phyloP scores from a whole-genome alignment of 83 land plant genomes.

The Thuja plicata region DNA sequence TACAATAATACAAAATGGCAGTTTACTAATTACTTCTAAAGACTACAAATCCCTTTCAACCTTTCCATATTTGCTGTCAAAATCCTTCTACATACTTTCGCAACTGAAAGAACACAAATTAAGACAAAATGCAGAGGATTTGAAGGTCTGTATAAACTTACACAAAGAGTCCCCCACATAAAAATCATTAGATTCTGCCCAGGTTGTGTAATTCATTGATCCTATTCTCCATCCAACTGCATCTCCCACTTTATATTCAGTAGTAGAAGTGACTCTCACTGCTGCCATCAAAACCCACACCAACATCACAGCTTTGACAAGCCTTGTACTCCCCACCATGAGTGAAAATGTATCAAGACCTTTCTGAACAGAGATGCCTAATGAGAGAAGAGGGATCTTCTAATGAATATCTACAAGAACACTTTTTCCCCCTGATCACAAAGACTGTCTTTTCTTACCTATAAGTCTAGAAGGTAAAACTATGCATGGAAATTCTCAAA shows the following conservation, averaged over 20 bases:
- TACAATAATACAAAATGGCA: background rate
- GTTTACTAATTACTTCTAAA: background rate
- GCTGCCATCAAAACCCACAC: background rate
- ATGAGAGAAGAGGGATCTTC: background rate
- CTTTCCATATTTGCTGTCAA: background rate
- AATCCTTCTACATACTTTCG: background rate
- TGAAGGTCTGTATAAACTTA: background rate
- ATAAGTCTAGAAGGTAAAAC: background rate
- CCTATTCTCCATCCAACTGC: conserved; percentile 20
- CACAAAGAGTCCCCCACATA: conserved; percentile 18
- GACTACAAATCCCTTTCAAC: background rate
- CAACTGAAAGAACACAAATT: background rate
- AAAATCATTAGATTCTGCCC: conserved; percentile 19
- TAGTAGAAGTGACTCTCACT: background rate
- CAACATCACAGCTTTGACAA: background rate
- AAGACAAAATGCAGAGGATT: background rate
- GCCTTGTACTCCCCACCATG: background rate
- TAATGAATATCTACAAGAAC: background rate
- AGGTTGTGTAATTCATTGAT: conserved; percentile 15
- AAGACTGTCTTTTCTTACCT: background rate
- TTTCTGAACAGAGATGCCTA: background rate
- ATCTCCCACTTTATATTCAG: conserved; percentile 17
- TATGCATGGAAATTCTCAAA: too few relatives aligned
- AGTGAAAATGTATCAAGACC: background rate
- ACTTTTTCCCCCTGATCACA: too few relatives aligned